A percentile compares a stretch with the other conserved stretches of the same genome.
These are phyloP conservation scores for Talinum fruticosum DNA, from an alignment of 148 eudicot species.

Conservation along the genomic window DNA sequence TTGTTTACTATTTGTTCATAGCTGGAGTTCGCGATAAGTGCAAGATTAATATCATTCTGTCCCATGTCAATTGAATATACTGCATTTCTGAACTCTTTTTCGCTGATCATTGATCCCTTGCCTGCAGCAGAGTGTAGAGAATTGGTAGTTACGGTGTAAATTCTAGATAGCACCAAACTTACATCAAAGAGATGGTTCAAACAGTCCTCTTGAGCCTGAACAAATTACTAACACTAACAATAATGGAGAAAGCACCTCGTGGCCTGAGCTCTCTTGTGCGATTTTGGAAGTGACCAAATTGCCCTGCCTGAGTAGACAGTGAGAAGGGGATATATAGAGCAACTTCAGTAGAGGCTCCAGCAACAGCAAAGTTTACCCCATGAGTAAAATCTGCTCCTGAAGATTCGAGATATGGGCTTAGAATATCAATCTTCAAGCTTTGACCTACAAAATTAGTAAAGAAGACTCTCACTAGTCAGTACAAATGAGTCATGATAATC, in stretches of 20 bases:
- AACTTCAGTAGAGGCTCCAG: slow-evolving; percentile 34
- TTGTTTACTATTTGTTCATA: slow-evolving; percentile 22
- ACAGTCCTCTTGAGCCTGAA: neutral
- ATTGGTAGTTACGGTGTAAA: neutral
- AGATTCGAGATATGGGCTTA: slow-evolving; percentile 34
- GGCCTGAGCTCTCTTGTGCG: slow-evolving; percentile 34
- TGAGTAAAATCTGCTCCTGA: slow-evolving; percentile 30
- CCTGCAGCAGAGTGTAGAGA: slow-evolving; percentile 3
- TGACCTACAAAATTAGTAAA: slow-evolving; percentile 24
- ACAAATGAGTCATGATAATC: neutral
- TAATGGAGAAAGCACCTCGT: slow-evolving; percentile 13
- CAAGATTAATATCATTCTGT: slow-evolving; percentile 28
- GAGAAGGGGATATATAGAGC: slow-evolving; percentile 23
- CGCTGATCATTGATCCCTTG: slow-evolving; percentile 34
- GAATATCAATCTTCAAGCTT: slow-evolving; percentile 25
- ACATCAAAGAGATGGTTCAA: neutral
- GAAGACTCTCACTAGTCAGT: neutral
- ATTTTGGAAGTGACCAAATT: slow-evolving; percentile 35
- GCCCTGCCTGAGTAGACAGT: slow-evolving; percentile 26
- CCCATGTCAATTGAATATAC: slow-evolving; percentile 35
- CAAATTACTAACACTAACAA: neutral
- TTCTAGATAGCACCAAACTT: neutral
- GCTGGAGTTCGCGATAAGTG: slow-evolving; percentile 22
- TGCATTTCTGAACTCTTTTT: slow-evolving; percentile 27
- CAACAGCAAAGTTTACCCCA: slow-evolving; percentile 36